Evolutionary conservation across 768 basidiomycete species (phyloP).

Genomic region (Coprinellus micaceus): DNA sequence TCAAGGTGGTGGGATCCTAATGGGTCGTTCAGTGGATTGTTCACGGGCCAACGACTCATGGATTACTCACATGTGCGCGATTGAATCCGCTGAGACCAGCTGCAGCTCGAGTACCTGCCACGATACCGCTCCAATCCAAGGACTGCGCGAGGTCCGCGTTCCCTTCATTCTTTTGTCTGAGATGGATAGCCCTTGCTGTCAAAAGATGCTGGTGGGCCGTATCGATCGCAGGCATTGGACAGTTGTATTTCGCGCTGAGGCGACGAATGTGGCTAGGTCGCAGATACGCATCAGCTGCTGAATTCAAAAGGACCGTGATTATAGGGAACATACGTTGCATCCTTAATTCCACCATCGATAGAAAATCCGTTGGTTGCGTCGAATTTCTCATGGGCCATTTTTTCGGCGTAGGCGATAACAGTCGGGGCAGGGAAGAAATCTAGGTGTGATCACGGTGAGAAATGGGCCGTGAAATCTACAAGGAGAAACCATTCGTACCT

Average conservation of each 20-base stretch:
- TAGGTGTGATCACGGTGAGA: constrained; percentile 17
- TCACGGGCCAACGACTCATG: no score
- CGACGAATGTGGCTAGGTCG: constrained; percentile 58
- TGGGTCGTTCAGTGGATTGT: no score
- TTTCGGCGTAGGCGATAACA: constrained; percentile 54
- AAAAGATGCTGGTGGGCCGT: constrained; percentile 75
- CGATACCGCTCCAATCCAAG: constrained; percentile 80
- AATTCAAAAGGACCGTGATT: not conserved
- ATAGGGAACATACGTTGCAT: constrained; percentile 50
- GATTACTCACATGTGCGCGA: constrained; percentile 29
- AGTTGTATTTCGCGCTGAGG: constrained; percentile 59
- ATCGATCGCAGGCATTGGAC: constrained; percentile 70
- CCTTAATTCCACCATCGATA: constrained; percentile 86
- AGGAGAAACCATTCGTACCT: constrained; percentile 36
- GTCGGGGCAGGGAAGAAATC: constrained; percentile 73
- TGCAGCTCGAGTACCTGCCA: constrained; percentile 73
- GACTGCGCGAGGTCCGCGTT: constrained; percentile 42
- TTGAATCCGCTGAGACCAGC: constrained; percentile 58
- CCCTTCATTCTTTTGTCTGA: constrained; percentile 40
- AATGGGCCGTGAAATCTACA: not conserved
- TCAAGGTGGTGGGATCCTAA: no score
- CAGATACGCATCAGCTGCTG: constrained; percentile 1
- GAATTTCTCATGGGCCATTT: constrained; percentile 72
- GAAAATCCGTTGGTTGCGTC: constrained; percentile 73
- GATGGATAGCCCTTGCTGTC: constrained; percentile 72